Evolutionary conservation across 1,284 basidiomycete species (phyloP), one percentile per base, ranked within the genome.

Genomic region (Bjerkandera adusta): DNA sequence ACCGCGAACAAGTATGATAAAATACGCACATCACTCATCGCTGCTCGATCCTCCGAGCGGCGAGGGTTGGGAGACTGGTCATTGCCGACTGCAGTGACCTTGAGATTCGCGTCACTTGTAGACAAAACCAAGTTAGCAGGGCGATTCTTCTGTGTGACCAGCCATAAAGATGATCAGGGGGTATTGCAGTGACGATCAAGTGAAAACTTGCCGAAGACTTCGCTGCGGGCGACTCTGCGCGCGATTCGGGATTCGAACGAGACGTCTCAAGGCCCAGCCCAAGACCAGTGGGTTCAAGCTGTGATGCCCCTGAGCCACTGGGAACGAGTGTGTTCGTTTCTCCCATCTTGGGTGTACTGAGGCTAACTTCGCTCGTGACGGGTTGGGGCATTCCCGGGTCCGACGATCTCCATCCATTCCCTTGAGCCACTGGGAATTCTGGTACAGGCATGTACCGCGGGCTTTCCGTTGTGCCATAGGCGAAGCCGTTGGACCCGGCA

Each of bases 1-100:
- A 5, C 24, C 20, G 5, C 11, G 11, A 11, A 36, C 18, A 41
- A 40, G 18, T 49, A 22, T 12, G 4, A 33, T 2, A 35, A 47
- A 16, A 32, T 29, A 63, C 77, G 42, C 53, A 85, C 87, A 63
- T 90, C 87, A 58, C 85, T 89, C 62, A 84, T 64, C 35, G 73
- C 78, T 13, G 67, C 77, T 18, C 76, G 69, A 4, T 88, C 84
- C 33, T 79, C 78, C 2, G 76, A 74, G 3, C 50, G 62, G 7
- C 50, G 51, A 11, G 62, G 71, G 20, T 51, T 36, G 12, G 51
- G 62, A 55, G 59, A 59, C n/a, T n/a, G n/a, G 36, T 66, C 66
- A 20, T 60, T 61, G n/a, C 51, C 50, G 10, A 68, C 63, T 4
- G 62, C 67, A 3, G 63, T 70, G 3, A 62, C 62, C 32, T 71